phyloP scores from a whole-genome alignment of 2,329 filamentous ascomycete genomes.

The Aspergillus quadrilineatus region DNA sequence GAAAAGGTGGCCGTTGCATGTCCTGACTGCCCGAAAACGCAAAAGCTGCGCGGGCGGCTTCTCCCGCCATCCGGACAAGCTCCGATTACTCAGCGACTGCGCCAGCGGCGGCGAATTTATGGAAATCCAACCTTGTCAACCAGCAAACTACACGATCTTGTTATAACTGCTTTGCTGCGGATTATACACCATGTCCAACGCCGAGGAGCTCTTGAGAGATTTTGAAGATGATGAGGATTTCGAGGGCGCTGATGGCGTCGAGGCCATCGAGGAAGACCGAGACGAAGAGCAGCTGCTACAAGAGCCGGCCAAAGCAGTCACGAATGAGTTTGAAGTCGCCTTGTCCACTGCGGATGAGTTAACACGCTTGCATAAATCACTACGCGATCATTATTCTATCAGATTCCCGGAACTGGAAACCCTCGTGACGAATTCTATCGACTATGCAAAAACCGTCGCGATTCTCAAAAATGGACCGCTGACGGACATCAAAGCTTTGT shows the following conservation, averaged over 20 bases:
- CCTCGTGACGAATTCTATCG: slow-evolving; percentile 84
- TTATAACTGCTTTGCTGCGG: background rate
- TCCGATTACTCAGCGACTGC: slow-evolving; percentile 18
- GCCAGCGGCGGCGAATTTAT: background rate
- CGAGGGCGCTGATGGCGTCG: slow-evolving; percentile 60
- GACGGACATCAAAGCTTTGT: slow-evolving; percentile 79
- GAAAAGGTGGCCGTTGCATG: background rate
- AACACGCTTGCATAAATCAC: slow-evolving; percentile 90
- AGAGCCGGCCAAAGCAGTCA: slow-evolving; percentile 65
- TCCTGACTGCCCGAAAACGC: slow-evolving; percentile 9
- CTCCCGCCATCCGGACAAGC: slow-evolving; percentile 14
- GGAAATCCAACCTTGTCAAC: background rate
- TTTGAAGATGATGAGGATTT: slow-evolving; percentile 74
- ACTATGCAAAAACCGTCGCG: slow-evolving; percentile 92
- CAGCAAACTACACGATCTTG: background rate
- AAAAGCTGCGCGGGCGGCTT: slow-evolving; percentile 20
- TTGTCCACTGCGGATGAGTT: slow-evolving; percentile 93
- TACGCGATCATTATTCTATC: slow-evolving; percentile 90
- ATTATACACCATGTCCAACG: slow-evolving; percentile 70
- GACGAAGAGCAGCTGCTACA: slow-evolving; percentile 58
- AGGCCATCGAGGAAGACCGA: slow-evolving; percentile 57
- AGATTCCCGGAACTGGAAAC: slow-evolving; percentile 91
- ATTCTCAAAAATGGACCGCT: slow-evolving; percentile 91
- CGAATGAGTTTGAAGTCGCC: slow-evolving; percentile 81
- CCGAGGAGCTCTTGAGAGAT: slow-evolving; percentile 88